Conservation (phyloP, 75 land plant genomes). For the Selaginella tamariscina region DNA sequence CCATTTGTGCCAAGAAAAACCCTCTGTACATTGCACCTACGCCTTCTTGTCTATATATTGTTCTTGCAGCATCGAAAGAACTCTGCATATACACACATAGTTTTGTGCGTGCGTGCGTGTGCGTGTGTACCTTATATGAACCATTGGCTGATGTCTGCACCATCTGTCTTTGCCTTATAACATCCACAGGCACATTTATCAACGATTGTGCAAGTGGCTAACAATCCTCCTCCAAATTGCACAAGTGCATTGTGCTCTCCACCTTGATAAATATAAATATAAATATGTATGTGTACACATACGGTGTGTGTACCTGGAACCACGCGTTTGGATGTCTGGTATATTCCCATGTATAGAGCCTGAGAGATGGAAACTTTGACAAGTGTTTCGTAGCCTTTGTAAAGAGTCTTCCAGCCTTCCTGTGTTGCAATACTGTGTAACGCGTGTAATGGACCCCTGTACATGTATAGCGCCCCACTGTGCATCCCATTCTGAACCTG, state of each 20-base stretch:
- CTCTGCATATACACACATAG: slow-evolving; percentile 26
- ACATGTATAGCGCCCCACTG: slow-evolving; percentile 27
- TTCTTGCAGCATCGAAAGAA: slow-evolving; percentile 24
- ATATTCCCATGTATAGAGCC: slow-evolving; percentile 31
- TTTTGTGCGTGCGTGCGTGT: too few relatives aligned
- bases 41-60: slow-evolving; percentile 24
- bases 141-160: slow-evolving; percentile 25
- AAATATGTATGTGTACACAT: too few relatives aligned
- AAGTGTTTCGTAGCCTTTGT: slow-evolving; percentile 30
- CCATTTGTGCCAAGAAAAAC: slow-evolving; percentile 26
- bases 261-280: slow-evolving; percentile 21
- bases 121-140: slow-evolving; percentile 17
- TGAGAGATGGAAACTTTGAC: slow-evolving; percentile 19
- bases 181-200: slow-evolving; percentile 27
- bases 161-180: slow-evolving; percentile 30
- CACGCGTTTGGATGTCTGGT: slow-evolving; percentile 22
- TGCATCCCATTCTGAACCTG: too few relatives aligned
- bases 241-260: slow-evolving; percentile 24
- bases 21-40: slow-evolving; percentile 25
- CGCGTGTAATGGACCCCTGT: slow-evolving; percentile 27
- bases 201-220: slow-evolving; percentile 32
- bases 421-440: slow-evolving; percentile 21
- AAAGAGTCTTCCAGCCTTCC: slow-evolving; percentile 29
- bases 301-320: slow-evolving; percentile 27
- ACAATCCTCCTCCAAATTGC: slow-evolving; percentile 27